Percentiles rank a stretch among this genome's conserved stretches.
These are phyloP conservation scores for Zygosaccharomyces bailii DNA, from an alignment of 805 yeast genomes.

Conservation along the genomic window DNA sequence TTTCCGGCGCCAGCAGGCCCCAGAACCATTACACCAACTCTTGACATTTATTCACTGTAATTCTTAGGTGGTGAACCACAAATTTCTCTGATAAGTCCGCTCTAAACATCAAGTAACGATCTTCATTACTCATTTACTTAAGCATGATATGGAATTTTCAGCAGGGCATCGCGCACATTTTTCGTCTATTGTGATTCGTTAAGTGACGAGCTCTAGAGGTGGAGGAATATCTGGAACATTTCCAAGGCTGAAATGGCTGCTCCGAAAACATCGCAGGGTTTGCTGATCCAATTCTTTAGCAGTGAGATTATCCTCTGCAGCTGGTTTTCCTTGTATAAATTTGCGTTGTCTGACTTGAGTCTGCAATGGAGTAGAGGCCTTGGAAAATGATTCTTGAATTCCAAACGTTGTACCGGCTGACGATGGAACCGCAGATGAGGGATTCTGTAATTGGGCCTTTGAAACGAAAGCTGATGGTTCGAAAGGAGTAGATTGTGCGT, in stretches of 20 bases:
- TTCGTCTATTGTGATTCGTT: constrained; percentile 1
- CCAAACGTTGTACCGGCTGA: constrained; percentile 4
- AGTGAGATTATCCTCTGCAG: constrained; percentile 28
- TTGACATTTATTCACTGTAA: constrained; percentile 68
- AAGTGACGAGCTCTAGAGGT: constrained; percentile 43
- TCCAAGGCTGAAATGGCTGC: constrained; percentile 51
- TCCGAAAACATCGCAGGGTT: constrained; percentile 47
- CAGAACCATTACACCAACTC: constrained; percentile 88
- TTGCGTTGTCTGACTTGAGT: constrained; percentile 16
- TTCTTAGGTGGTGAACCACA: no score
- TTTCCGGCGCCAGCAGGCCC: constrained; percentile 99
- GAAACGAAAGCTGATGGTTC: constrained; percentile 2
- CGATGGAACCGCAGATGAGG: background rate
- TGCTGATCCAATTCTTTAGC: constrained; percentile 43
- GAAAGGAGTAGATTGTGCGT: background rate
- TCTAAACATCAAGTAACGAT: no score
- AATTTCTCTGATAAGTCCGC: no score
- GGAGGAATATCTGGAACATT: constrained; percentile 72
- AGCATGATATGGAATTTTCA: constrained; percentile 9
- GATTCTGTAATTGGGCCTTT: background rate
- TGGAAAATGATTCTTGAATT: constrained; percentile 7
- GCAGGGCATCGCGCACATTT: constrained; percentile 6
- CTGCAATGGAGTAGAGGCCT: background rate
- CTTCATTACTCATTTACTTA: no score
- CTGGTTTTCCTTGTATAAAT: constrained; percentile 36